phyloP scores from a whole-genome alignment of 164 flowering plant species.

The Tinospora cordifolia region DNA sequence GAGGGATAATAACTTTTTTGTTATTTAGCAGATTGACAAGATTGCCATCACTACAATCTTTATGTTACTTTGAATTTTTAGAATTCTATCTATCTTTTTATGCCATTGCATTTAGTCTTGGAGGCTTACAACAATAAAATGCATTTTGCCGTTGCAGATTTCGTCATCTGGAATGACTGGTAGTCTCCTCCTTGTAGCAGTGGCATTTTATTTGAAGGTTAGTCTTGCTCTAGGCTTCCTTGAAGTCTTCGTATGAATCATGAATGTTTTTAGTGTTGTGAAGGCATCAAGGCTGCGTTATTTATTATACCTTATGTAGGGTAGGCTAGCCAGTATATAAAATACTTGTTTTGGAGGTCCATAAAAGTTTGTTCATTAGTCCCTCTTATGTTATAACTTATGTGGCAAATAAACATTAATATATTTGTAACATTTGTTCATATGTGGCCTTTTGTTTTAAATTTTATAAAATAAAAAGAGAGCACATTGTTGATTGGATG shows the following conservation, averaged over 20 bases:
- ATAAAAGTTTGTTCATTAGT: no score
- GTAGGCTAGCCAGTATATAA: no score
- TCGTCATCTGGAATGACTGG: slow-evolving; percentile 74
- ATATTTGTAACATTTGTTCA: no score
- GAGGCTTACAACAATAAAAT: background rate
- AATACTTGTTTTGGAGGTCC: no score
- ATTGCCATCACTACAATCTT: background rate
- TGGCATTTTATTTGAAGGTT: slow-evolving; percentile 71
- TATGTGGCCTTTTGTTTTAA: no score
- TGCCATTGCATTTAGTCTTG: background rate
- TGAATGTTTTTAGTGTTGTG: no score
- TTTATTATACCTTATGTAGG: no score
- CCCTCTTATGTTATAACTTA: no score
- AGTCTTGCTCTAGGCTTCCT: slow-evolving; percentile 4
- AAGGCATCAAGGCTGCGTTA: no score
- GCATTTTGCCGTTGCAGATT: slow-evolving; percentile 33
- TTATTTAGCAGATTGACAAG: slow-evolving; percentile 2
- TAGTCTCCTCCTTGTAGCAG: slow-evolving; percentile 69
- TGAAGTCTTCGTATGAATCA: background rate
- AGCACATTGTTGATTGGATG: no score
- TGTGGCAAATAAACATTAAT: no score
- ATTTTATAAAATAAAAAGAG: no score
- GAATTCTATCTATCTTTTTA: background rate
- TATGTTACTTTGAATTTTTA: background rate
- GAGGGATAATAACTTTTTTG: background rate